phyloP scores from a whole-genome alignment of 805 yeast species.

The Candida broadrunensis region DNA sequence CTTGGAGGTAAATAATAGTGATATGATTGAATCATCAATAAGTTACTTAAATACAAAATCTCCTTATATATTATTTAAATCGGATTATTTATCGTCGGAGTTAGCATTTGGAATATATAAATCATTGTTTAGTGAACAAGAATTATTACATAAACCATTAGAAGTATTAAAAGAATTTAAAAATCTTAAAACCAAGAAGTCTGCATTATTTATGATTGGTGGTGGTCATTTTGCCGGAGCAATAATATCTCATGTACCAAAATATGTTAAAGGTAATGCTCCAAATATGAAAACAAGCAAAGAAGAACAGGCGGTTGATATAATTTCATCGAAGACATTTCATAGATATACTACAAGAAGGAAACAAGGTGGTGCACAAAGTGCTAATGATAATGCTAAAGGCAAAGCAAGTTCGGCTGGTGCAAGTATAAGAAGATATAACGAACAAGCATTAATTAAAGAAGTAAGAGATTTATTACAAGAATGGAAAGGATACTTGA shows the following conservation, averaged over 20 bases:
- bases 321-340: conserved; percentile 77
- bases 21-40: conserved; percentile 28
- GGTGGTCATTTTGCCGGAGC: conserved; percentile 99
- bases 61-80: conserved; percentile 60
- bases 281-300: conserved; percentile 41
- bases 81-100: conserved; percentile 40
- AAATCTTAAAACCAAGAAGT: conserved; percentile 32
- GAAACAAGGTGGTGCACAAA: conserved; percentile 96
- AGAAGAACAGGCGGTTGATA: conserved; percentile 60
- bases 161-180: conserved; percentile 31
- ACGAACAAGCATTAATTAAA: conserved; percentile 75
- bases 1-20: conserved; percentile 16
- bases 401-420: conserved; percentile 98
- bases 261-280: conserved; percentile 53
- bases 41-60: conserved; percentile 67
- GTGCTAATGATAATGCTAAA: conserved; percentile 85
- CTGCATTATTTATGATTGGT: conserved; percentile 90
- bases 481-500: conserved; percentile 61
- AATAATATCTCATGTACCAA: conserved; percentile 69
- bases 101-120: conserved; percentile 69
- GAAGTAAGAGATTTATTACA: conserved; percentile 72
- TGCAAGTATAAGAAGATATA: conserved; percentile 81
- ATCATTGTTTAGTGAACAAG: conserved; percentile 46
- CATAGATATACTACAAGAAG: conserved; percentile 95
- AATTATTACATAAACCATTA: conserved; percentile 45